Evolutionary conservation across 257 asterid genomes (phyloP).

Genomic region (Asclepias syriaca): DNA sequence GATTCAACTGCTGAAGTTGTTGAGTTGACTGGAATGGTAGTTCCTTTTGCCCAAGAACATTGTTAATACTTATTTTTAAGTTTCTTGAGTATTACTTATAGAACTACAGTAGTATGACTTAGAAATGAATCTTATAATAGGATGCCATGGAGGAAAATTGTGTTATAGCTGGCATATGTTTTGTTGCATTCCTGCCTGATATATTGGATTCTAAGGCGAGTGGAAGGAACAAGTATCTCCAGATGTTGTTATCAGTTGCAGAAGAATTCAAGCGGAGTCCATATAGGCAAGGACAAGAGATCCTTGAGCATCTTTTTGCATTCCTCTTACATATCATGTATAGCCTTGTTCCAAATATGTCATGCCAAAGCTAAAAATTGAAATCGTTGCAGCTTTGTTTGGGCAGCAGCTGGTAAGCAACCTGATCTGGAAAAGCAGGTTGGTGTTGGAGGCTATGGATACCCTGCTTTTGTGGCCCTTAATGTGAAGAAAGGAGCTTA

Average conservation of each 20-base stretch:
- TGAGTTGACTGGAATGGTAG: slow-evolving; percentile 81
- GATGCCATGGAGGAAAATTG: slow-evolving; percentile 89
- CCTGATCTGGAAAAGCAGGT: slow-evolving; percentile 79
- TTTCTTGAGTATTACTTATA: not conserved
- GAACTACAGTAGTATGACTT: not conserved
- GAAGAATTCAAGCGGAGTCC: slow-evolving; percentile 82
- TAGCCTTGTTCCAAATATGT: too few relatives aligned
- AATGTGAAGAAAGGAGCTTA: slow-evolving; percentile 77
- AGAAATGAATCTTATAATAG: slow-evolving; percentile 28
- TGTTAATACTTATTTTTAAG: slow-evolving; percentile 3
- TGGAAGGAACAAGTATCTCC: slow-evolving; percentile 81
- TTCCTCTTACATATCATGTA: not conserved
- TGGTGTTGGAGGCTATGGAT: slow-evolving; percentile 95
- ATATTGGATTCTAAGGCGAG: slow-evolving; percentile 92
- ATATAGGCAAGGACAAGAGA: slow-evolving; percentile 54
- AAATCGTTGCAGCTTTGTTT: slow-evolving; percentile 59
- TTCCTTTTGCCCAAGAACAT: not conserved
- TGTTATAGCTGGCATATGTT: slow-evolving; percentile 86
- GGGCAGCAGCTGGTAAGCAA: slow-evolving; percentile 95
- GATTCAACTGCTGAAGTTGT: slow-evolving; percentile 89
- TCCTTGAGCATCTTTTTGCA: slow-evolving; percentile 5
- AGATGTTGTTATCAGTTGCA: slow-evolving; percentile 64
- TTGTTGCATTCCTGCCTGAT: slow-evolving; percentile 86
- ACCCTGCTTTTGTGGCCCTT: slow-evolving; percentile 88
- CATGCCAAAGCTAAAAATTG: not conserved